Evolutionary conservation across 2,329 filamentous ascomycete species (phyloP).

Genomic region (Dryadomyces quercus-mongolicae): DNA sequence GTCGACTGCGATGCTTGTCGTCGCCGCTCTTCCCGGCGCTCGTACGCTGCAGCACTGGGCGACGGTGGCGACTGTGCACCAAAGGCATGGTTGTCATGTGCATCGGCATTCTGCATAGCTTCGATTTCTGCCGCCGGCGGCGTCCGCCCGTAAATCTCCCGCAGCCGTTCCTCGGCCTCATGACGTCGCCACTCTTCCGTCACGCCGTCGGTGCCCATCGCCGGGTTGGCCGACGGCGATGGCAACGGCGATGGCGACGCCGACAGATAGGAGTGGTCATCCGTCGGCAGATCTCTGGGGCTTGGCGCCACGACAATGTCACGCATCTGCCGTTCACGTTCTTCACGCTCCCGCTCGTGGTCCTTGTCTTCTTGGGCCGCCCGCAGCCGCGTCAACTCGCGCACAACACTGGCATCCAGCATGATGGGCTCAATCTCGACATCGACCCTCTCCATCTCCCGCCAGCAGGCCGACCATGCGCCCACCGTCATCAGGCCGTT

Average conservation of each 20-base stretch:
- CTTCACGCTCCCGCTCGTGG: too few species aligned
- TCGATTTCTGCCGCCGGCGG: background rate
- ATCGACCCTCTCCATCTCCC: slow-evolving; percentile 97
- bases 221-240: background rate
- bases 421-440: slow-evolving; percentile 76
- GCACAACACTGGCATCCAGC: slow-evolving; percentile 38
- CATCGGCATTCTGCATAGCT: background rate
- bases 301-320: too few species aligned
- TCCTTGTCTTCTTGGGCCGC: slow-evolving; percentile 26
- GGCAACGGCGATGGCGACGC: too few species aligned
- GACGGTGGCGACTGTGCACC: slow-evolving; percentile 17
- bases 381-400: slow-evolving; percentile 34
- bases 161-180: slow-evolving; percentile 15
- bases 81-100: too few species aligned
- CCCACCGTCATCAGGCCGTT: slow-evolving; percentile 89
- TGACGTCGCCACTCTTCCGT: too few species aligned
- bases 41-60: slow-evolving; percentile 17
- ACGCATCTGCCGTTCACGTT: too few species aligned
- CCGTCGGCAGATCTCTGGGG: too few species aligned
- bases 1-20: background rate
- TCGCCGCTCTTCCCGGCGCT: slow-evolving; percentile 19
- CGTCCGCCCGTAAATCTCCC: slow-evolving; percentile 40
- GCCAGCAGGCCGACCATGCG: slow-evolving; percentile 90
- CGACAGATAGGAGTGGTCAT: background rate
- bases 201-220: background rate